These are phyloP conservation scores for Volvox reticuliferus DNA, from an alignment of 139 green algal genomes.

Conservation along the genomic window DNA sequence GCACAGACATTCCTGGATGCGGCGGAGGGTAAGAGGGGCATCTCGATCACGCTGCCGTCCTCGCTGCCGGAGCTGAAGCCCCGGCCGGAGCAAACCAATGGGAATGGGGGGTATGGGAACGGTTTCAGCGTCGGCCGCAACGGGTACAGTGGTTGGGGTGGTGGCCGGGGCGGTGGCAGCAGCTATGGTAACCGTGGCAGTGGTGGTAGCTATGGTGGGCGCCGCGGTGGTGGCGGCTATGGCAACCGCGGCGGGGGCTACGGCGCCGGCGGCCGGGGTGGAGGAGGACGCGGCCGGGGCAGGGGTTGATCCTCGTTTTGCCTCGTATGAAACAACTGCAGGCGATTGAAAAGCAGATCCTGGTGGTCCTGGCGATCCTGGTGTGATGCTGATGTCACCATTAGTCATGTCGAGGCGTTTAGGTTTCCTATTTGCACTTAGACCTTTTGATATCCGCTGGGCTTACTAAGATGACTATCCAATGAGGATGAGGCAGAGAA, in stretches of 20 bases:
- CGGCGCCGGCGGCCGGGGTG: not conserved
- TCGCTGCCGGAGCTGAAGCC: constrained; percentile 77
- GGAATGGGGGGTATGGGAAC: not conserved
- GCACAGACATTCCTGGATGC: constrained; percentile 68
- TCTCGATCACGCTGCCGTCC: constrained; percentile 57
- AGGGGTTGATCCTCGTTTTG: not conserved
- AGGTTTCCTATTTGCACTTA: too few species aligned
- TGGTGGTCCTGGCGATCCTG: too few species aligned
- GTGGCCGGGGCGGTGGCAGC: not conserved
- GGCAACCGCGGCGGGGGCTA: not conserved
- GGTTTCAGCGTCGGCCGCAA: not conserved
- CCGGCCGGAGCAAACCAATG: constrained; percentile 30
- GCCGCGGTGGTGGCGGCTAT: constrained; percentile 8
- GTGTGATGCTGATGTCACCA: too few species aligned
- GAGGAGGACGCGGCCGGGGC: constrained; percentile 22
- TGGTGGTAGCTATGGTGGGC: not conserved
- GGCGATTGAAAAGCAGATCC: too few species aligned
- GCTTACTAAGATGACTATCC: too few species aligned
- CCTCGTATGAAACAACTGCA: too few species aligned
- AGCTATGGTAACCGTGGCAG: not conserved
- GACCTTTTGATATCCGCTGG: too few species aligned
- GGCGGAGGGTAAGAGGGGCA: constrained; percentile 29
- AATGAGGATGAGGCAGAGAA: too few species aligned
- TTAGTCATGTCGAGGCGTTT: too few species aligned
- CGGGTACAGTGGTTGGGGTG: not conserved